Conservation (phyloP, 164 flowering plant genomes). For the Cinnamomum chago region DNA sequence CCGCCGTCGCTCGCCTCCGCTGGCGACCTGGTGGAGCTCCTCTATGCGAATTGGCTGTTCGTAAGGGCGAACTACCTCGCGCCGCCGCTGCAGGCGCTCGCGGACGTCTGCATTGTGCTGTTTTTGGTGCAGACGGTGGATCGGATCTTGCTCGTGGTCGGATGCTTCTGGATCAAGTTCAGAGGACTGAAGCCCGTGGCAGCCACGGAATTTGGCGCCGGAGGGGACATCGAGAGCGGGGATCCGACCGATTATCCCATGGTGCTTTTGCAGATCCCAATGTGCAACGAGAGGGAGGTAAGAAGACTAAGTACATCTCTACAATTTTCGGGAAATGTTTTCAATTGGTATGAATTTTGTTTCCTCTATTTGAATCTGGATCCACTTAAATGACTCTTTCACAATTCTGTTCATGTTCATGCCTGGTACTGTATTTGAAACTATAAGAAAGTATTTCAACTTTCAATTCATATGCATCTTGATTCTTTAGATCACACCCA, state of each 20-base stretch:
- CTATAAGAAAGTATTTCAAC: too few species aligned
- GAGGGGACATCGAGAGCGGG: constrained; percentile 23
- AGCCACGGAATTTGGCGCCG: constrained; percentile 25
- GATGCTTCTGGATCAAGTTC: constrained; percentile 82
- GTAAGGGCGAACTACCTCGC: constrained; percentile 67
- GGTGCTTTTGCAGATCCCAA: constrained; percentile 92
- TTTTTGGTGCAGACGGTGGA: constrained; percentile 89
- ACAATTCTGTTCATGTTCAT: neutral
- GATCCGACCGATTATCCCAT: constrained; percentile 63
- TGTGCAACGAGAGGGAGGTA: constrained; percentile 99
- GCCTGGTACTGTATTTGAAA: neutral
- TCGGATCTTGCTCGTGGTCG: constrained; percentile 64
- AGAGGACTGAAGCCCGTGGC: constrained; percentile 59
- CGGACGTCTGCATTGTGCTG: constrained; percentile 68
- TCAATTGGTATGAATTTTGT: too few species aligned
- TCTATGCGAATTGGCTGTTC: constrained; percentile 68
- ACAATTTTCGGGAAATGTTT: neutral
- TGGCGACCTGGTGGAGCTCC: constrained; percentile 36
- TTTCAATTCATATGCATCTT: too few species aligned
- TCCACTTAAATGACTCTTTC: neutral
- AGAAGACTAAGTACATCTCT: constrained; percentile 55
- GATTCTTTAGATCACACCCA: too few species aligned
- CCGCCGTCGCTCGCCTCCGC: constrained; percentile 48
- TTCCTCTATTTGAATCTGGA: neutral
- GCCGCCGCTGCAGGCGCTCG: constrained; percentile 67